Evolutionary conservation across 441 rosid genomes (phyloP), one percentile per base, ranked within the genome.

Genomic region (Gossypium gossypioides): DNA sequence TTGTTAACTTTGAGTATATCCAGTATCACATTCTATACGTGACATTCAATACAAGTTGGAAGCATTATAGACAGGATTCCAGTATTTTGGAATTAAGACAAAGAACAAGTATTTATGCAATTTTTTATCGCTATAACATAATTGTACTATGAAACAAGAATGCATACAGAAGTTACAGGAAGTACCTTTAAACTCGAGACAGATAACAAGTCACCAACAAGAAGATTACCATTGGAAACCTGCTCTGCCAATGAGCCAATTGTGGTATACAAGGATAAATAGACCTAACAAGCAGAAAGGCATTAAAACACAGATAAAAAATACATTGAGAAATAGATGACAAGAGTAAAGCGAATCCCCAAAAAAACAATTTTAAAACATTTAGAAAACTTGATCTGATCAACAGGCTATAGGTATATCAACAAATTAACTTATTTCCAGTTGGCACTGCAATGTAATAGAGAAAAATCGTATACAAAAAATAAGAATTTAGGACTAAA

Each of bases 141-240:
- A 50, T 25, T 61, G 51, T 4, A 42, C 54, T 40, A 32, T 12
- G 69, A 60, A 32, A n/a, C 32, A 51, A 64, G 10, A 12, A 19
- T 63, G 13, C 44, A 50, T 21, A 2, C 8, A 15, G 10, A 3
- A 0, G 44, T 12, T 50, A 68, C 3, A 9, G 22, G 52, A 74
- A 44, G 25, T 84, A 95, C 99, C 97, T 92, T 92, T 74, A 92
- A 82, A 81, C 84, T 90, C 67, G 92, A 90, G 84, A 96, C 84
- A 27, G 83, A 76, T 42, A 90, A 88, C 7, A 96, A 84, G 71
- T 92, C 93, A 44, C 78, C 54, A 27, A 83, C 72, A 56, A 61
- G 77, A 74, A 77, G 59, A 61, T 76, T 68, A 55, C 83, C 83
- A 68, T 78, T 80, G 68, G 72, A 79, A 46, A 88, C 85, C 60